Base-by-base conservation (phyloP, 495 filamentous ascomycete species). In the Lasiosphaeria miniovina region DNA sequence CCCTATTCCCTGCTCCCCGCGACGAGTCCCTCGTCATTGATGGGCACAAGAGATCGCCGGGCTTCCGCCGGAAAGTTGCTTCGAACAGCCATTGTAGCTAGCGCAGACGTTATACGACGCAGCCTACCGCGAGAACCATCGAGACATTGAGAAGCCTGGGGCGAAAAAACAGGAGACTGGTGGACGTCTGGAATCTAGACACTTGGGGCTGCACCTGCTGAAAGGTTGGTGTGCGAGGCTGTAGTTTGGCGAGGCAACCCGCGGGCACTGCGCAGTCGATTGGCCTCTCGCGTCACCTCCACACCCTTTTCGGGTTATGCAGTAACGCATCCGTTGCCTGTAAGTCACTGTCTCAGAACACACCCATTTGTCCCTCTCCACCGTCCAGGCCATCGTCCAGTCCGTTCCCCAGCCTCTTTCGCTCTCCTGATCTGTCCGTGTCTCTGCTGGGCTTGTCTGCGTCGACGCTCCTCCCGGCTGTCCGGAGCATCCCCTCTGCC, bases 271-370 rank as follows among this genome's bases (percentile, higher is more conserved):
- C 15, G 15, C 12, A n/a, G 7, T 7, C 43, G 15, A 46, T 46
- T 46, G 12, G 43, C 11, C 5, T 11, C 43, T 46, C 12, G 43
- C 15, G 43, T n/a, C 43, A 11, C 43, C 43, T 46, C 15, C 43
- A 46, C 43, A 14, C 46, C 55, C 9, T 33, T 49, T 40, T 45
- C 35, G 24, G 24, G 24, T 58, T 17, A 40, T 52, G 46, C n/a
- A 54, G 52, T 6, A 14, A 32, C 32, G 11, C 36, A 15, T 43
- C 35, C 32, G 38, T 50, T 58, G 48, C 56, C 12, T 58, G 56
- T 58, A 58, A 58, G 56, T 58, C 46, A 51, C 8, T 58, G 46
- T 58, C 56, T 58, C 45, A 51, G 45, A 49, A 15, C 49, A 49
- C 51, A 12, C 4, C 12, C 12, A 41, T 1, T 2, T 46, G 43